Conservation (phyloP, 2,329 filamentous ascomycete genomes). For the Neurospora sp. region DNA sequence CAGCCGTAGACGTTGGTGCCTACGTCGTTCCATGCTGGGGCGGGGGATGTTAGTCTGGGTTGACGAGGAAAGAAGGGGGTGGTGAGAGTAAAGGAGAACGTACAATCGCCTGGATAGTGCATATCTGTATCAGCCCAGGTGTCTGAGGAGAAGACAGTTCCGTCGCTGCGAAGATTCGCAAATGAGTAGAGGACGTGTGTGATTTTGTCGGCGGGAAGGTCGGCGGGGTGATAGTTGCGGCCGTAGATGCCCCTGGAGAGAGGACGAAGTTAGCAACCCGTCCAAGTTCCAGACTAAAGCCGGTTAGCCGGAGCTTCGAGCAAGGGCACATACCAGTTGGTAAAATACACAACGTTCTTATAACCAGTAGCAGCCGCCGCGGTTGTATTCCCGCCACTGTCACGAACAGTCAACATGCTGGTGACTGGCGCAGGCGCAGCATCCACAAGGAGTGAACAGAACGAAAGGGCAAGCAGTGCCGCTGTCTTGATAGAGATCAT, state of each 20-base stretch:
- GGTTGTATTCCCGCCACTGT: background rate
- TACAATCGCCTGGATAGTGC: constrained; percentile 60
- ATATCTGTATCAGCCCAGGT: constrained; percentile 62
- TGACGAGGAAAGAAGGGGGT: constrained; percentile 9
- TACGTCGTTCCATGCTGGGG: constrained; percentile 43
- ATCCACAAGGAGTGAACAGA: constrained; percentile 5
- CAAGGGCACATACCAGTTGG: constrained; percentile 33
- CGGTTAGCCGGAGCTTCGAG: too few relatives aligned
- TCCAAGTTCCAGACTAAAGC: too few relatives aligned
- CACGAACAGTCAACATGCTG: background rate
- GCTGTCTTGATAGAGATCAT: constrained; percentile 3
- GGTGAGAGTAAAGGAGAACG: constrained; percentile 18
- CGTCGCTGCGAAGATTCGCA: constrained; percentile 61
- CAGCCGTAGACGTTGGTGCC: constrained; percentile 72
- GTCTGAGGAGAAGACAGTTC: constrained; percentile 65
- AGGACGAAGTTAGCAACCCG: too few relatives aligned
- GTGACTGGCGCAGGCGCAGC: background rate
- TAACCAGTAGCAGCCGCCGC: constrained; percentile 25
- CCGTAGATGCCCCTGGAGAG: constrained; percentile 33
- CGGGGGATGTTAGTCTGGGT: too few relatives aligned
- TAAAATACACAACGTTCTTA: constrained; percentile 37
- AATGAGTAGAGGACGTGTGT: constrained; percentile 78
- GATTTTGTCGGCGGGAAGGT: constrained; percentile 59
- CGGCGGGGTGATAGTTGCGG: constrained; percentile 60
- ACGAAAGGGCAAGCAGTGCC: constrained; percentile 11